Evolutionary conservation across 2,329 filamentous ascomycete species (phyloP), one percentile per base, ranked within the genome.

Genomic region (Monosporascus ibericus): DNA sequence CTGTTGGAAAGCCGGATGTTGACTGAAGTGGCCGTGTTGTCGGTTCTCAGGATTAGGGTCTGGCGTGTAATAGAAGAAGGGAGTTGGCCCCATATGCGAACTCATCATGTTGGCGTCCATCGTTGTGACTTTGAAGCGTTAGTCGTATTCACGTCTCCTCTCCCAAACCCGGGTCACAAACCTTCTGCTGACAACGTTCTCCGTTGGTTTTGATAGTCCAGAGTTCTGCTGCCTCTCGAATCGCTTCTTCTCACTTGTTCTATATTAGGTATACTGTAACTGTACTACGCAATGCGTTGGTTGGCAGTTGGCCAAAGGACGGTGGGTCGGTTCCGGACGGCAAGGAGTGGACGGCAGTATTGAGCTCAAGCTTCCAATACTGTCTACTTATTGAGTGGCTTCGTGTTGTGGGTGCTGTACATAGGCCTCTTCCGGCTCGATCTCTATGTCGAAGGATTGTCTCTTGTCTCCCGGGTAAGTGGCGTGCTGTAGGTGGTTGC

Each of bases 51-150:
- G 77, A 69, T 82, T 85, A 58, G 86, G 79, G 62, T 94, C 88
- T 60, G 87, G 84, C 65, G 84, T 86, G 77, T 92, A 95, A 79
- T 92, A 94, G 80, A 88, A 92, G 78, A 91, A 95, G 54, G 88
- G 77, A 60, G 85, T 82, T 73, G 88, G 86, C 56, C 80, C 84
- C 78, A 88, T 82, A 70, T 80, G 82, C 64, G 72, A 66, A 30
- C 66, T 60, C 74, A 81, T 78, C 74, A 80, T 75, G 58, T 70
- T 77, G 64, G 81, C 71, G 66, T 89, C 86, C 87, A 90, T 90
- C 75, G 73, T 71, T 68, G 59, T 60, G 48, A 62, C 58, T 60
- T 60, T 27, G 46, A 42, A 46, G 22, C 24, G 37, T 46, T 62
- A 63, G 62, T 59, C 63, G 60, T 53, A 52, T 56, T 47, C 48